Evolutionary conservation across 2,329 filamentous ascomycete species (phyloP).

Genomic region (Xylariales sp.): DNA sequence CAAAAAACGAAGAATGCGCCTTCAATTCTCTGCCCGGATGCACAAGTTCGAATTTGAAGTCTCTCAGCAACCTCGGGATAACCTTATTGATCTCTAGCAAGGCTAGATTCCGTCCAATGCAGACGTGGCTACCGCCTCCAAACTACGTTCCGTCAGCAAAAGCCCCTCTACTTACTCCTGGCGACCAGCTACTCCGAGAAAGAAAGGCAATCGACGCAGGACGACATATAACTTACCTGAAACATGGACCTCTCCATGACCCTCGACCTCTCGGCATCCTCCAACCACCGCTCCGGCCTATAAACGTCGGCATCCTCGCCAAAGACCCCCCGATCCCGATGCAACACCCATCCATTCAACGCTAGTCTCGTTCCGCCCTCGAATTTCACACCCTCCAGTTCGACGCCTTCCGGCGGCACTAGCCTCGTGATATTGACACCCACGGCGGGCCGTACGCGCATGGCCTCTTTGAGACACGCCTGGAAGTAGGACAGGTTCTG

Average conservation of each 20-base stretch:
- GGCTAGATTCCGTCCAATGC: conserved; percentile 51
- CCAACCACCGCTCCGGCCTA: conserved; percentile 51
- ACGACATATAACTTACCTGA: conserved; percentile 35
- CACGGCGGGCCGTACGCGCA: conserved; percentile 52
- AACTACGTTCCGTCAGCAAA: conserved; percentile 32
- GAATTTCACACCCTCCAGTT: conserved; percentile 45
- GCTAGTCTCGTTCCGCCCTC: conserved; percentile 49
- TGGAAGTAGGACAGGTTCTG: conserved; percentile 50
- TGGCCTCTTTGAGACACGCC: conserved; percentile 51
- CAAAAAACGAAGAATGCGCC: conserved; percentile 55
- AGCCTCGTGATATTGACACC: conserved; percentile 49
- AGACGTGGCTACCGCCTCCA: conserved; percentile 49
- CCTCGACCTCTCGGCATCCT: conserved; percentile 36
- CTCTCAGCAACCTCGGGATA: conserved; percentile 47
- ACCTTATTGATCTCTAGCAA: conserved; percentile 57
- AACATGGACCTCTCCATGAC: conserved; percentile 53
- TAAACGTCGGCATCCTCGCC: conserved; percentile 48
- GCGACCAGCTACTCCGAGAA: not conserved
- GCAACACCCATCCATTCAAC: conserved; percentile 50
- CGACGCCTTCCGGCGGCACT: conserved; percentile 46
- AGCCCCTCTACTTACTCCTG: not conserved
- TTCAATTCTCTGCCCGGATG: conserved; percentile 43
- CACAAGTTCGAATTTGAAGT: conserved; percentile 50
- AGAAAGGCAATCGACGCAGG: not conserved
- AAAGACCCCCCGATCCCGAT: conserved; percentile 42